These are phyloP conservation scores for Leccinum disarticulatum DNA, from an alignment of 768 basidiomycete genomes.

Conservation along the genomic window DNA sequence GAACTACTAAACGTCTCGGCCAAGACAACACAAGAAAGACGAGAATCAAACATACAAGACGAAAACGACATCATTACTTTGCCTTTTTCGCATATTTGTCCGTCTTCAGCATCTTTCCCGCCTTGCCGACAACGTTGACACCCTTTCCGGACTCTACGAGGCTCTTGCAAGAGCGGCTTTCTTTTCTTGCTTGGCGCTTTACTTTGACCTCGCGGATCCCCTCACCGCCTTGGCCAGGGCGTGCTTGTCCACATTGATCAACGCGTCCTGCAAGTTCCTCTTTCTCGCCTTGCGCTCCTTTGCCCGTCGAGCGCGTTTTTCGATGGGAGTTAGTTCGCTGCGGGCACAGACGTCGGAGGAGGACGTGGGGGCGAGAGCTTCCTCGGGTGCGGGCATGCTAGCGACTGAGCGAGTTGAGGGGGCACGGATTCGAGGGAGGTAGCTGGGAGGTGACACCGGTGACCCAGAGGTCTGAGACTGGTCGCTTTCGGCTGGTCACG, in stretches of 20 bases:
- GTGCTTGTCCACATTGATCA: constrained; percentile 67
- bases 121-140: constrained; percentile 85
- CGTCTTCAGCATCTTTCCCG: constrained; percentile 35
- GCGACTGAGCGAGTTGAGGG: constrained; percentile 72
- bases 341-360: constrained; percentile 57
- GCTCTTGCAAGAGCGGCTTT: constrained; percentile 70
- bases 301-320: constrained; percentile 72
- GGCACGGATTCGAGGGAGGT: constrained; percentile 87
- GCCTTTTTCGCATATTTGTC: constrained; percentile 16
- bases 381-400: constrained; percentile 90
- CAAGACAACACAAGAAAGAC: not conserved
- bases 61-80: constrained; percentile 18
- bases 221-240: constrained; percentile 39
- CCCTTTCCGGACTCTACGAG: constrained; percentile 85
- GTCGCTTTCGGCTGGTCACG: constrained; percentile 73
- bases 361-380: constrained; percentile 65
- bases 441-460: constrained; percentile 42
- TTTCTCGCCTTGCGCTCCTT: constrained; percentile 71
- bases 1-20: not conserved
- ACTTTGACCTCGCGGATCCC: constrained; percentile 31
- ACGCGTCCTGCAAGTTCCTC: constrained; percentile 54
- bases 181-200: constrained; percentile 73
- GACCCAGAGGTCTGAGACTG: constrained; percentile 64
- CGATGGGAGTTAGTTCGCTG: constrained; percentile 80
- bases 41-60: constrained; percentile 10